These are phyloP conservation scores for Buddleja alternifolia DNA, from an alignment of 257 asterid species.

Conservation along the genomic window DNA sequence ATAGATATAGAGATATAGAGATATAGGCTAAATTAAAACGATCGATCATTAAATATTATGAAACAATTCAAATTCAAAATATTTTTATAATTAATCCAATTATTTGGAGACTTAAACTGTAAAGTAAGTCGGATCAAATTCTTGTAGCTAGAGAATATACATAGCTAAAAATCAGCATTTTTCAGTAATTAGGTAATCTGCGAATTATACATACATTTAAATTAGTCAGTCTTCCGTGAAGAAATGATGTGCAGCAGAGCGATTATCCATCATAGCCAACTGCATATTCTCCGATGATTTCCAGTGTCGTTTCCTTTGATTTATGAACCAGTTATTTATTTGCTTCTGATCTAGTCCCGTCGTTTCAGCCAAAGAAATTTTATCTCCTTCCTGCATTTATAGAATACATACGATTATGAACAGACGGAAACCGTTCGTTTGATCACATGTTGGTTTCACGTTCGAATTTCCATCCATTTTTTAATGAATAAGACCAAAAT, in stretches of 20 bases:
- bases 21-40: too few species aligned
- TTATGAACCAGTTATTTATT: slow-evolving; percentile 90
- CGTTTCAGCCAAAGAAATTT: slow-evolving; percentile 55
- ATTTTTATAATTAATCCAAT: too few species aligned
- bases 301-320: slow-evolving; percentile 89
- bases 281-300: slow-evolving; percentile 80
- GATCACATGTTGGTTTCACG: too few species aligned
- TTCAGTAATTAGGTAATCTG: too few species aligned
- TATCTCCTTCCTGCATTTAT: slow-evolving; percentile 77
- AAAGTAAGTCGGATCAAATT: background rate
- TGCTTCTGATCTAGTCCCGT: slow-evolving; percentile 88
- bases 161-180: background rate
- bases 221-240: slow-evolving; percentile 42
- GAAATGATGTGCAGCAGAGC: slow-evolving; percentile 41
- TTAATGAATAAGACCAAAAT: too few species aligned
- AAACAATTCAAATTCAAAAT: too few species aligned
- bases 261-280: slow-evolving; percentile 54
- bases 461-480: too few species aligned
- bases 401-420: too few species aligned
- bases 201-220: too few species aligned
- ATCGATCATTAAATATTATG: too few species aligned
- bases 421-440: too few species aligned
- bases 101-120: slow-evolving; percentile 15
- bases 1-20: too few species aligned
- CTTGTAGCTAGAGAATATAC: background rate